phyloP scores from a whole-genome alignment of 768 basidiomycete species.

The Psilocybe tampanensis region DNA sequence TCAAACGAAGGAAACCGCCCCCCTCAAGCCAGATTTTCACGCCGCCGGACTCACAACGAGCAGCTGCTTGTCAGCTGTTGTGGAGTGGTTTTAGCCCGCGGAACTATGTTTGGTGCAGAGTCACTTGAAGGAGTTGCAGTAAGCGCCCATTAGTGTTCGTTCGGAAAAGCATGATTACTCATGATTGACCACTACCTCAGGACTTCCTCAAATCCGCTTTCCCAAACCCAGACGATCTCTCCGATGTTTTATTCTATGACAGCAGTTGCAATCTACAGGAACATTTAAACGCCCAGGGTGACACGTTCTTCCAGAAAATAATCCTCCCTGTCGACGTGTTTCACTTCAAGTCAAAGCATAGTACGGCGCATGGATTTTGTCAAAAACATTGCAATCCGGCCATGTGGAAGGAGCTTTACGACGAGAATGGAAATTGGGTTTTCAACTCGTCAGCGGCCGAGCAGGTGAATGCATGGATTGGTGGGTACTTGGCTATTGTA shows the following conservation, averaged over 20 bases:
- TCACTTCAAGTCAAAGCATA: conserved; percentile 22
- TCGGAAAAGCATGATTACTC: too few relatives aligned
- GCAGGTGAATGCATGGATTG: conserved; percentile 38
- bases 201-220: conserved; percentile 17
- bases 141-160: too few relatives aligned
- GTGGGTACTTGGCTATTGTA: conserved; percentile 32
- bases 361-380: conserved; percentile 11
- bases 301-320: conserved; percentile 9
- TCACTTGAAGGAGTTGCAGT: conserved; percentile 17
- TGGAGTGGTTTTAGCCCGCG: conserved; percentile 18
- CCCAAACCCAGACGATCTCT: conserved; percentile 6
- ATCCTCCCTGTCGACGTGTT: conserved; percentile 19
- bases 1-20: conserved; percentile 11
- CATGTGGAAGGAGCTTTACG: conserved; percentile 16
- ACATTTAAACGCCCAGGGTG: conserved; percentile 5
- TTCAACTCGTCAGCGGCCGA: conserved; percentile 31
- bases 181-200: conserved; percentile 2
- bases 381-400: conserved; percentile 21
- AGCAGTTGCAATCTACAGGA: conserved; percentile 16
- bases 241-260: conserved; percentile 19
- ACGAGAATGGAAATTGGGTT: conserved; percentile 12
- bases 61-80: conserved; percentile 19
- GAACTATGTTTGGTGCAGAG: conserved; percentile 23
- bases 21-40: conserved; percentile 12
- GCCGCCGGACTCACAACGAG: conserved; percentile 23